Evolutionary conservation across 164 flowering plant genomes (phyloP), one percentile per base, ranked within the genome.

Genomic region (Cinnamomum chago): DNA sequence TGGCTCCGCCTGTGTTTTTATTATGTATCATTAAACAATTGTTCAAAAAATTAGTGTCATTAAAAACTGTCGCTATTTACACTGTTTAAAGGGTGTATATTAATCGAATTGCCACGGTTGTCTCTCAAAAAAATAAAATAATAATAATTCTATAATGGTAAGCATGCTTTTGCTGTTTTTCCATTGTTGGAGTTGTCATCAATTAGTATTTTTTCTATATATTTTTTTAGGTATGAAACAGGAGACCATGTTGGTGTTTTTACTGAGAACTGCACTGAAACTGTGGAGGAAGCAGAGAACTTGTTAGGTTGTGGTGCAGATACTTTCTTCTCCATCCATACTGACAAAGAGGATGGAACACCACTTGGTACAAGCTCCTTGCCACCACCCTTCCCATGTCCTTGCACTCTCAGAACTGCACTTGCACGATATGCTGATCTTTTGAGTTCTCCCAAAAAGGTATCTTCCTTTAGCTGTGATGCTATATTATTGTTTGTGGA

Each of bases 201-300:
- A 58, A 24, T 62, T 3, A n/a, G 4, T 40, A 7, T 24, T 35
- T 17, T 66, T 58, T 70, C 23, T 66, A 24, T 65, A 12, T 30
- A 58, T 69, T 71, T 78, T 50, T 58, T 80, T 88, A 96, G 99
- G 70, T 96, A 96, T 82, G 99, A 91, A 79, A 93, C 98, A 5
- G 99, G 99, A 51, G 99, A 96, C 76, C 99, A 96, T 81, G 98
- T 96, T 79, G 99, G 98, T 81, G 99, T 96, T 2, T 91, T 78
- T 80, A 83, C 90, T 82, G 95, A 92, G 67, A 96, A 96, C 81
- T 67, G 79, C 35, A 62, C 51, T 73, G 99, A 92, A 81, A 76
- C 71, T 62, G 97, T 92, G 22, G 98, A 92, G 77, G 94, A 89
- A 78, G 99, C 97, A 27, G 84, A 89, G 78, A 83, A 78, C 74